Base-by-base conservation (phyloP, 2,329 filamentous ascomycete species). In the Rhynchosporium graminicola region DNA sequence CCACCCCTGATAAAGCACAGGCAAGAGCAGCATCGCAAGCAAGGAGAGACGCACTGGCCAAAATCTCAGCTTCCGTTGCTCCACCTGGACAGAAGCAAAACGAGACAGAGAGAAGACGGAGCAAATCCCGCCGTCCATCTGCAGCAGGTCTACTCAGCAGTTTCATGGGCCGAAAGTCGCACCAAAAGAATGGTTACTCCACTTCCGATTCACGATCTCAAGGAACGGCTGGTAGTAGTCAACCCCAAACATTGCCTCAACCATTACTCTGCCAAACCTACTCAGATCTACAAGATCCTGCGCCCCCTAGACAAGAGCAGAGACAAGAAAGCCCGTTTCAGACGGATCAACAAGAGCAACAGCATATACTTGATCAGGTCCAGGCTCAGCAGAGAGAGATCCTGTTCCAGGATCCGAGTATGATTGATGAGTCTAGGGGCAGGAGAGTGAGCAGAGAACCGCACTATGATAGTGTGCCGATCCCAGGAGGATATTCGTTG, bases 401-500 rank as follows among this genome's bases (percentile, higher is more conserved):
- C 9, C 52, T 48, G 13, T 51, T 58, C 36, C 59, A 63, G 29
- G 58, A 64, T 36, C 65, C 60, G n/a, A 51, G 61, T 15, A 50
- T 62, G 36, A 60, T 43, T 31, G 20, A 50, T 28, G 62, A 55
- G 36, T 62, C 69, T 9, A 67, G 69, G 26, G 66, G 70, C 20
- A 65, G 68, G 4, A 63, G 46, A 26, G 28, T 50, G 5, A 64
- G 59, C 15, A 62, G 66, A 63, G 72, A 73, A 38, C 70, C 67
- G 12, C 63, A 66, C 26, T 75, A 75, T 59, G 67, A 71, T 61
- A 67, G 59, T 33, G 72, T 73, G 8, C 73, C 72, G 2, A 74
- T 74, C 48, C 73, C 73, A 26, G 68, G 68, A 4, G 70, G 70
- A 3, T 75, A 75, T 54, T 42, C 58, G 15, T 58, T 72, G 2